Evolutionary conservation across 202 grass and related monocot genomes (phyloP), one percentile per base, ranked within the genome.

Genomic region (Elaeis oleifera): DNA sequence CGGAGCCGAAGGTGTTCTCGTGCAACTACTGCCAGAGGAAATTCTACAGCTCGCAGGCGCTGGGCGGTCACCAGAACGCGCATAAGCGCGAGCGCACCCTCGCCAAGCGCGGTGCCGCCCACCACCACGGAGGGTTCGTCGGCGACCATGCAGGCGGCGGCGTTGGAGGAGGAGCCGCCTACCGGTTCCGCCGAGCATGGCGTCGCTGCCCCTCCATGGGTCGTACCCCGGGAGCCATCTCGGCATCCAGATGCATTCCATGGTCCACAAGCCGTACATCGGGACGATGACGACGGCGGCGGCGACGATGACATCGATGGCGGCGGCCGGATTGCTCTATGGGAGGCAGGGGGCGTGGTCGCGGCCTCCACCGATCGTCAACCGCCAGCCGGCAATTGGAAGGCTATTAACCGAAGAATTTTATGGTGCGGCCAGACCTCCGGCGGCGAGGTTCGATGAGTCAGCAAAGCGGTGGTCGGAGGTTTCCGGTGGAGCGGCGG

Each of bases 1-100:
- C 50, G 28, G 54, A 70, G 31, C 54, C 67, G 3, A 53, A 53
- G 8, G 53, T 58, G 54, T 70, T 70, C 67, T 70, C 54, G 18
- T 70, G 67, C 67, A 70, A 58, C 54, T 70, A 70, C 53, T 70
- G 67, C 21, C 54, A 31, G 0, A 29, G 67, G 13, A 48, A 70
- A 15, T 70, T 70, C 67, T 70, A 70, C 67, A 70, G 67, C 28
- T 70, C 67, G 4, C 67, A 70, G 19, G 67, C 67, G 9, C 67
- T 70, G 20, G 67, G 67, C 29, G 67, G 67, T 7, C 67, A 70
- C 53, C 67, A 70, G 54, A 70, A 70, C 53, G 67, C 54, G 54
- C 67, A 70, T 53, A 70, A 58, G 32, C 67, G 32, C 31, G 67
- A 70, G 53, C 54, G 67, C 18, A 56, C 29, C 67, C 18, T 70